Evolutionary conservation across 202 grass and related monocot genomes (phyloP).

Genomic region (Hordeum pubiflorum): DNA sequence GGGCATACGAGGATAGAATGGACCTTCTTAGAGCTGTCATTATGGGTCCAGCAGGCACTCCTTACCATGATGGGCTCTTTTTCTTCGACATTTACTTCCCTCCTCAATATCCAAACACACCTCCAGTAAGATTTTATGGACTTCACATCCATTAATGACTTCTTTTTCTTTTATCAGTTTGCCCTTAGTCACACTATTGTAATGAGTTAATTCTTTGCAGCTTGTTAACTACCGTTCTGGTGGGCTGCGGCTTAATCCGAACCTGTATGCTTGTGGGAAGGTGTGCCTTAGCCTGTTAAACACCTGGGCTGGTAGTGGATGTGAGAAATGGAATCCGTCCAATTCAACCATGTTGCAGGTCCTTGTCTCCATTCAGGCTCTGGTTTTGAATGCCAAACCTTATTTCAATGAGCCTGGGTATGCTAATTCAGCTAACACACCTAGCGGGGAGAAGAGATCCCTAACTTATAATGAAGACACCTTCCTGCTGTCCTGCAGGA

Average conservation of each 20-base stretch:
- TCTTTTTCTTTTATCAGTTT: slow-evolving; percentile 8
- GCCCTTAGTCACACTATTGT: neutral
- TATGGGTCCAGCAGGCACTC: slow-evolving; percentile 75
- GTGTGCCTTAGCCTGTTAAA: slow-evolving; percentile 94
- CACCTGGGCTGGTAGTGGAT: slow-evolving; percentile 71
- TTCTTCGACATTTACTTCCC: slow-evolving; percentile 96
- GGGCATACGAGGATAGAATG: slow-evolving; percentile 86
- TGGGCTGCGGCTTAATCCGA: slow-evolving; percentile 83
- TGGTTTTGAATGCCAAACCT: slow-evolving; percentile 89
- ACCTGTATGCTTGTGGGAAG: slow-evolving; percentile 80
- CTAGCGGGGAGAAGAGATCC: slow-evolving; percentile 63
- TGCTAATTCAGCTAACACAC: slow-evolving; percentile 46
- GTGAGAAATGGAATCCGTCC: slow-evolving; percentile 73
- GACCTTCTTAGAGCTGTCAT: slow-evolving; percentile 83
- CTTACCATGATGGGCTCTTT: slow-evolving; percentile 88
- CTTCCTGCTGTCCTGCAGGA: slow-evolving; percentile 79
- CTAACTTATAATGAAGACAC: slow-evolving; percentile 74
- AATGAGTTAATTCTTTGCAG: slow-evolving; percentile 37
- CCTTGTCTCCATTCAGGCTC: slow-evolving; percentile 79
- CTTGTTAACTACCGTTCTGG: slow-evolving; percentile 76
- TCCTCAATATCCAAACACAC: slow-evolving; percentile 56
- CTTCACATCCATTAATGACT: neutral
- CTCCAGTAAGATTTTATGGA: slow-evolving; percentile 54
- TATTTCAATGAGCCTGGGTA: slow-evolving; percentile 89
- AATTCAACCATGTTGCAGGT: slow-evolving; percentile 86